Conservation (phyloP, 352 stramenopile species). For the Thraustotheca clavata region DNA sequence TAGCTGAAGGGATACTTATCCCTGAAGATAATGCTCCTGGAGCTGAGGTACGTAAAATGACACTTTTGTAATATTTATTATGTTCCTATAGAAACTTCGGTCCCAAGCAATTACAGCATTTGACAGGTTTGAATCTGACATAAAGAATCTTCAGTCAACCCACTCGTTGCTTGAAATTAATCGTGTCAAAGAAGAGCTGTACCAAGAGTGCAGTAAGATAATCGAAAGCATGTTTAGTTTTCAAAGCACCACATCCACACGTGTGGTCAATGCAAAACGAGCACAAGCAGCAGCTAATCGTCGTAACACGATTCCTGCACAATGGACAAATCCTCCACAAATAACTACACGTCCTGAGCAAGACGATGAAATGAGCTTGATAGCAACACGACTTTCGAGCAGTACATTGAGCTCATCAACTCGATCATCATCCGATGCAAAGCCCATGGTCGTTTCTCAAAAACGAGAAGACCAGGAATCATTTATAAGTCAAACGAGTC, state of each 20-base stretch:
- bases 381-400: not conserved
- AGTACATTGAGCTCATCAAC: not conserved
- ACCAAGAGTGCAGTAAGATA: not conserved
- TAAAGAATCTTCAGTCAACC: not conserved
- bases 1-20: not conserved
- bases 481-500: not conserved
- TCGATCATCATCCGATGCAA: too few species aligned
- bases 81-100: conserved; percentile 36
- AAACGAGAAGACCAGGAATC: not conserved
- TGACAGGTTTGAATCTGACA: conserved; percentile 27
- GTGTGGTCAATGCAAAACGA: not conserved
- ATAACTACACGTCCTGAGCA: not conserved
- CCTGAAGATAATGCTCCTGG: not conserved
- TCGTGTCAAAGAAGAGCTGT: conserved; percentile 11
- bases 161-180: not conserved
- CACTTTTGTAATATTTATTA: not conserved
- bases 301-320: not conserved
- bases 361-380: too few species aligned
- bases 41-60: not conserved
- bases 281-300: not conserved
- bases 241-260: not conserved
- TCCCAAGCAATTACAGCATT: conserved; percentile 32
- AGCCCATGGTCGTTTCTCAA: not conserved
- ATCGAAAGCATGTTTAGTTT: conserved; percentile 7
- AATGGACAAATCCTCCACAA: not conserved